Conservation (phyloP, 1,284 basidiomycete species). For the Dichomitus squalens region DNA sequence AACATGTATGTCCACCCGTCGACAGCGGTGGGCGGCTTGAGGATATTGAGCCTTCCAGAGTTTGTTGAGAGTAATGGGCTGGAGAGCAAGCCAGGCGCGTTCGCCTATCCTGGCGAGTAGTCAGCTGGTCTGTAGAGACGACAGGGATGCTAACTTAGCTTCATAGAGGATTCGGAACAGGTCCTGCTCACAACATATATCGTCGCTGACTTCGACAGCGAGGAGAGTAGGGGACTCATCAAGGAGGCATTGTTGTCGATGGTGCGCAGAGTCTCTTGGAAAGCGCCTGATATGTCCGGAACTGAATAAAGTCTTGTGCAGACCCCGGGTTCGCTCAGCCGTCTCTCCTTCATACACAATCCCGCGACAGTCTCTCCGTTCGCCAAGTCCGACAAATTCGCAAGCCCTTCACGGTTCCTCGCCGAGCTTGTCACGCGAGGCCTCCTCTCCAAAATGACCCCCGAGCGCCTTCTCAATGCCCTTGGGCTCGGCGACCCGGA, state of each 20-base stretch:
- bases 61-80: slow-evolving; percentile 47
- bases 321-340: slow-evolving; percentile 46
- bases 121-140: background rate
- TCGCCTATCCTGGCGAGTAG: slow-evolving; percentile 61
- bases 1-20: slow-evolving; percentile 72
- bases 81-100: slow-evolving; percentile 42
- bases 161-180: slow-evolving; percentile 38
- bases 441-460: slow-evolving; percentile 41
- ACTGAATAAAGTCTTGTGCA: slow-evolving; percentile 28
- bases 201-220: slow-evolving; percentile 79
- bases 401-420: slow-evolving; percentile 43
- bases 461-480: slow-evolving; percentile 40
- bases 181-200: slow-evolving; percentile 63
- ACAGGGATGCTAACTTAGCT: background rate
- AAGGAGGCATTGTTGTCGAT: slow-evolving; percentile 67
- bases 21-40: slow-evolving; percentile 44
- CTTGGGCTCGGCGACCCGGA: slow-evolving; percentile 34
- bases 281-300: background rate
- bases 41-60: slow-evolving; percentile 54
- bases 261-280: slow-evolving; percentile 42
- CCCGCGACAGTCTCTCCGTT: slow-evolving; percentile 34
- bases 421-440: slow-evolving; percentile 47
- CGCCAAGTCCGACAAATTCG: slow-evolving; percentile 19
- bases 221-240: slow-evolving; percentile 57
- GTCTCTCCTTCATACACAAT: slow-evolving; percentile 71